Base-by-base conservation (phyloP, 345 rosid species). In the Boechera retrofracta region DNA sequence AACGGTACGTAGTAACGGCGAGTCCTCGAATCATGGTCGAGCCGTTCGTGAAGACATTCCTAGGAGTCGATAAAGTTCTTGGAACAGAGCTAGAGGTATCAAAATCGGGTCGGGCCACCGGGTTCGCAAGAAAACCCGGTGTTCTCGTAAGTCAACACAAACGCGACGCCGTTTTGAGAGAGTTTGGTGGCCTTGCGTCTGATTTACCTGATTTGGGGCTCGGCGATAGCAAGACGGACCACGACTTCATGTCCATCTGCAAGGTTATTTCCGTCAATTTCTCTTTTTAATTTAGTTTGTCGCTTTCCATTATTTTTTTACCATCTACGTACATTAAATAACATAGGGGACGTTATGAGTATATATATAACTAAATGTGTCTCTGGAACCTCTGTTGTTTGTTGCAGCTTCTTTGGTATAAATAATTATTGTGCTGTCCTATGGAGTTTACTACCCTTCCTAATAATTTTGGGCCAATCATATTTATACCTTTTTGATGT, bases 1-100 rank as follows among this genome's bases (percentile, higher is more conserved):
- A 82, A 71, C 80, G 96, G 15, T 91, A 84, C 66, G 78, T 95
- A 3, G 73, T 95, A 6, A 91, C 99, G 4, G 97, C 94, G 1
- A 89, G 76, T 79, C 99, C 98, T 2, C 80, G 93, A 45, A 74
- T 95, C 32, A 87, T 95, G 97, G 91, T 89, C 31, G 99, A 95
- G 49, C 99, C 91, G 13, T 95, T 92, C 67, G 94, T 65, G 10
- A 89, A 87, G 79, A 68, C 79, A 1, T 88, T 83, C 66, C 70
- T 95, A 2, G 98, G 97, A 7, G 97, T 84, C 1, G 97, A 92
- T 31, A 86, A 86, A 77, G 98, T 92, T 69, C 77, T 95, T 18
- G 99, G 99, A 36, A 91, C 96, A 1, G 98, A 92, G 56, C 68
- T 95, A 2, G 84, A 87, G 59, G 89, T 86, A 21, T 60, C 97